Conservation (phyloP, 257 asterid species). For the Leptodermis oblonga region DNA sequence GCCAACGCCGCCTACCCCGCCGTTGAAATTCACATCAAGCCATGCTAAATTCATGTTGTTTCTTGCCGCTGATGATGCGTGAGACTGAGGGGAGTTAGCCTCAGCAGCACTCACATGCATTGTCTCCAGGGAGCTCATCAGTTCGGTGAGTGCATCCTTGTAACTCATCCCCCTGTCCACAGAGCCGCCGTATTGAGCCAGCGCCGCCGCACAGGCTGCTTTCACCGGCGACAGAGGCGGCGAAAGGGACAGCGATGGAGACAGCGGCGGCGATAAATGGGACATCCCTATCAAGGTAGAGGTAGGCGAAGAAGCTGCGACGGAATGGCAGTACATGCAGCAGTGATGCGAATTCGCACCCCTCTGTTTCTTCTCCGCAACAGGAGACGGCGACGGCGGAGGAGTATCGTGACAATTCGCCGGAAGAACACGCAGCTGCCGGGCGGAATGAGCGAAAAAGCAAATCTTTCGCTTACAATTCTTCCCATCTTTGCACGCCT, state of each 20-base stretch:
- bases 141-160: constrained; percentile 48
- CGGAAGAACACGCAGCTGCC: constrained; percentile 78
- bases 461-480: constrained; percentile 87
- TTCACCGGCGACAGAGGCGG: constrained; percentile 58
- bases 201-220: constrained; percentile 23
- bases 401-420: constrained; percentile 23
- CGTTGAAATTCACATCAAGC: constrained; percentile 49
- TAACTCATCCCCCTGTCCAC: constrained; percentile 20
- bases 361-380: constrained; percentile 23
- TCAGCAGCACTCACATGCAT: constrained; percentile 37
- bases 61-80: not conserved
- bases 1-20: too few species aligned
- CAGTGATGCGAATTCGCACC: constrained; percentile 34
- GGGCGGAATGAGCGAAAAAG: constrained; percentile 78
- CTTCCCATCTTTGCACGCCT: constrained; percentile 95
- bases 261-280: constrained; percentile 39
- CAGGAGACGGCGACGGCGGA: constrained; percentile 19
- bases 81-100: too few species aligned
- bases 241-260: constrained; percentile 49
- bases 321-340: constrained; percentile 56
- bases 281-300: constrained; percentile 58
- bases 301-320: constrained; percentile 56
- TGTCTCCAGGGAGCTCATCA: constrained; percentile 62
- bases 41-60: constrained; percentile 24
- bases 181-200: constrained; percentile 17